Conservation (phyloP, 2,329 filamentous ascomycete genomes). For the Colletotrichum navitas region DNA sequence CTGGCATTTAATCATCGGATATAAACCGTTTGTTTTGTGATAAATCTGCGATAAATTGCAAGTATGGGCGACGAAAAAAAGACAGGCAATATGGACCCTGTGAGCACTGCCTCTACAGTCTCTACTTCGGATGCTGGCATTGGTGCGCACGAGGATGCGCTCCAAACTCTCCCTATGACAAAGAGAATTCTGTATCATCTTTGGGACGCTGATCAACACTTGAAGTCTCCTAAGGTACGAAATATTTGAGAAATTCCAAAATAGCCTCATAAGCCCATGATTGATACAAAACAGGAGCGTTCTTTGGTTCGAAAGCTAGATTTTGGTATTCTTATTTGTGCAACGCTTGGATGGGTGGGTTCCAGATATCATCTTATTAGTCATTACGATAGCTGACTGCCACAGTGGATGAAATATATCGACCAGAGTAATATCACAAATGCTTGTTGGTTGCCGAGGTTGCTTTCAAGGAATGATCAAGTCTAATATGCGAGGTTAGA, state of each 20-base stretch:
- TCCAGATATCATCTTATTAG: too few species aligned
- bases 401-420: conserved; percentile 32
- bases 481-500: background rate
- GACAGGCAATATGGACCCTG: background rate
- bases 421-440: conserved; percentile 34
- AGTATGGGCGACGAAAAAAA: conserved; percentile 18
- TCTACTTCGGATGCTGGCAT: conserved; percentile 6
- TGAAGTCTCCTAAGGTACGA: conserved; percentile 15
- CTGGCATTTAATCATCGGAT: background rate
- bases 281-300: background rate
- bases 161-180: background rate
- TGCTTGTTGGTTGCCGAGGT: conserved; percentile 7
- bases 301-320: conserved; percentile 28
- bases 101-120: background rate
- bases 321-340: conserved; percentile 25
- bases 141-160: background rate
- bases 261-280: background rate
- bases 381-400: background rate
- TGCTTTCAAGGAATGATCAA: background rate
- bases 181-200: conserved; percentile 27
- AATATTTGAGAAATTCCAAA: too few species aligned
- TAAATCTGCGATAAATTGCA: background rate
- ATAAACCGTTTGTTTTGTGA: background rate
- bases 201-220: conserved; percentile 21
- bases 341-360: conserved; percentile 22